These are phyloP conservation scores for Kazachstania martiniae DNA, from an alignment of 805 yeast genomes.

Conservation along the genomic window DNA sequence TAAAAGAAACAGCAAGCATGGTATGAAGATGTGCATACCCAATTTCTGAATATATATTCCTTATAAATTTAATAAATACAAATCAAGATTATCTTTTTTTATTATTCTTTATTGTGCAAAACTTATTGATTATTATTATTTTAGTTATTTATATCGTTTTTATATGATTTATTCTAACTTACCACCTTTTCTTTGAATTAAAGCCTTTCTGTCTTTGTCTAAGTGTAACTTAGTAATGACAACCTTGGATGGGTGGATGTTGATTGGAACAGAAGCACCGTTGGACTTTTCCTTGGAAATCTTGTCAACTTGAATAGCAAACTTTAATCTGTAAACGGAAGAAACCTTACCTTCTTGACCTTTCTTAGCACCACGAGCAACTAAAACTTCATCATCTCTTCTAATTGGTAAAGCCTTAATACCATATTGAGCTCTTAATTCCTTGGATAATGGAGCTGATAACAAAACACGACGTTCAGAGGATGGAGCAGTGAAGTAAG, in stretches of 20 bases:
- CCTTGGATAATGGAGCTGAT: constrained; percentile 98
- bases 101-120: no score
- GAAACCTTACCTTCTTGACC: constrained; percentile 97
- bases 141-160: no score
- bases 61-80: not conserved
- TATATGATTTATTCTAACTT: constrained; percentile 61
- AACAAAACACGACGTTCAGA: constrained; percentile 84
- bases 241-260: constrained; percentile 96
- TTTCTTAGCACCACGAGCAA: constrained; percentile 97
- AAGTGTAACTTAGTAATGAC: constrained; percentile 96
- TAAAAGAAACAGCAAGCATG: no score
- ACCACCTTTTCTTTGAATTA: constrained; percentile 96
- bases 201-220: constrained; percentile 97
- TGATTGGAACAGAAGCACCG: constrained; percentile 94
- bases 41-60: not conserved
- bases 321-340: constrained; percentile 97
- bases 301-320: constrained; percentile 90
- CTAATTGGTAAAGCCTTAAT: constrained; percentile 93
- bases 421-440: constrained; percentile 93
- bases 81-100: no score
- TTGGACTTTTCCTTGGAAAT: constrained; percentile 92
- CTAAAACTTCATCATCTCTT: constrained; percentile 89
- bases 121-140: no score
- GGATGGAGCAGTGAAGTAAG: constrained; percentile 96
- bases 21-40: no score